A percentile compares a stretch with the other conserved stretches of the same genome.
phyloP scores from a whole-genome alignment of 2,329 filamentous ascomycete species.

The Pseudomassariella vexata region DNA sequence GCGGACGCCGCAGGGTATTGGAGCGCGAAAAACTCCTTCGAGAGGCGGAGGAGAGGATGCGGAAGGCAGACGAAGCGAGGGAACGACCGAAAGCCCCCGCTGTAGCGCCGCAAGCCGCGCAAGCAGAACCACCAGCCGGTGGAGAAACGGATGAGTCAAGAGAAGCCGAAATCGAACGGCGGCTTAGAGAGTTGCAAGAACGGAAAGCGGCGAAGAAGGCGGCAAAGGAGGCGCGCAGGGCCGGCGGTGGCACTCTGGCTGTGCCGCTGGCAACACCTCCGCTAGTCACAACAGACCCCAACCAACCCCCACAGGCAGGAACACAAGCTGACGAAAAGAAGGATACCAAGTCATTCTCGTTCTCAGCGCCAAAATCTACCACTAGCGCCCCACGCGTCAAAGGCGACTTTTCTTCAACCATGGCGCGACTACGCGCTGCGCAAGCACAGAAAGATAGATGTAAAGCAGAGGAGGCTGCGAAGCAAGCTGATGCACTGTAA shows the following conservation, averaged over 20 bases:
- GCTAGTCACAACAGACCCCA: conserved; percentile 19
- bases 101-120: conserved; percentile 20
- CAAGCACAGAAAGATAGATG: conserved; percentile 51
- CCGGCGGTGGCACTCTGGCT: conserved; percentile 1
- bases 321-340: conserved; percentile 32
- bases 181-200: conserved; percentile 27
- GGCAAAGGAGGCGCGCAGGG: conserved; percentile 5
- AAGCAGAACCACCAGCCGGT: conserved; percentile 27
- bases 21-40: conserved; percentile 34
- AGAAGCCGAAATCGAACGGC: conserved; percentile 37
- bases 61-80: conserved; percentile 33
- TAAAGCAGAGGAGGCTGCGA: no score
- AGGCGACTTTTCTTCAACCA: conserved; percentile 31
- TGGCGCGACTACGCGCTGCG: conserved; percentile 52
- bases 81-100: conserved; percentile 7
- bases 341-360: conserved; percentile 14
- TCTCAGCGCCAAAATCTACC: conserved; percentile 7
- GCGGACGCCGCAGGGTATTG: conserved; percentile 29
- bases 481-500: no score
- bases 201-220: conserved; percentile 32
- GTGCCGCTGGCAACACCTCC: conserved; percentile 9
- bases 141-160: conserved; percentile 29
- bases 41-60: conserved; percentile 34
- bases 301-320: conserved; percentile 14
- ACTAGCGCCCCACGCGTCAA: conserved; percentile 18